Base-by-base conservation (phyloP, 192 early-diverging fungal species). In the Lunasporangiospora selenospora region DNA sequence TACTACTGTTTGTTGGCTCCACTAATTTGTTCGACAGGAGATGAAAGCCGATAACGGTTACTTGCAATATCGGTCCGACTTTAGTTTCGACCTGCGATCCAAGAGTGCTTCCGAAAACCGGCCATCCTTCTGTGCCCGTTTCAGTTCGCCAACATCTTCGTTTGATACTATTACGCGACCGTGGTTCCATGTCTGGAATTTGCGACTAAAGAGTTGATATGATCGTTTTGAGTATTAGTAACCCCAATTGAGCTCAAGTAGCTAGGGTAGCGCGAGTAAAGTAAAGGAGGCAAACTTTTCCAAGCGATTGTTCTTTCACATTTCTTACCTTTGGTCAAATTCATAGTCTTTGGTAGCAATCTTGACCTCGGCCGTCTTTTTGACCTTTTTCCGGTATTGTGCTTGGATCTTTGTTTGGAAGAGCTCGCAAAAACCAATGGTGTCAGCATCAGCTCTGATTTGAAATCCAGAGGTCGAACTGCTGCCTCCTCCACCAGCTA, bases 1-100 rank as follows among this genome's bases (percentile, higher is more conserved):
- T n/a, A n/a, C n/a, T n/a, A n/a, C n/a, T n/a, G n/a, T n/a, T n/a
- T n/a, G n/a, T n/a, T n/a, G n/a, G n/a, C n/a, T n/a, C n/a, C n/a
- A n/a, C n/a, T n/a, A n/a, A n/a, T n/a, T n/a, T n/a, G n/a, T n/a
- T n/a, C n/a, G n/a, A n/a, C n/a, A n/a, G n/a, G n/a, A n/a, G n/a
- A n/a, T n/a, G n/a, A n/a, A n/a, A n/a, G n/a, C n/a, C n/a, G 31
- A 54, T 40, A 26, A 54, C 0, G 37, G 50, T 81, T 71, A 92
- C 76, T 92, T 92, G 77, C 91, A 92, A 60, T 91, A 90, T 36
- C 90, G 89, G 77, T 94, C 92, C 13, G 87, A 84, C 55, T 94
- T 94, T 23, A 93, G 69, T 77, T 93, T 93, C 57, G 83, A 85
- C 41, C 93, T 76, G 26, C 93, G 85, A 80, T 93, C 90, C 39